Conservation (phyloP, 495 filamentous ascomycete genomes). For the Lindgomyces ingoldianus region DNA sequence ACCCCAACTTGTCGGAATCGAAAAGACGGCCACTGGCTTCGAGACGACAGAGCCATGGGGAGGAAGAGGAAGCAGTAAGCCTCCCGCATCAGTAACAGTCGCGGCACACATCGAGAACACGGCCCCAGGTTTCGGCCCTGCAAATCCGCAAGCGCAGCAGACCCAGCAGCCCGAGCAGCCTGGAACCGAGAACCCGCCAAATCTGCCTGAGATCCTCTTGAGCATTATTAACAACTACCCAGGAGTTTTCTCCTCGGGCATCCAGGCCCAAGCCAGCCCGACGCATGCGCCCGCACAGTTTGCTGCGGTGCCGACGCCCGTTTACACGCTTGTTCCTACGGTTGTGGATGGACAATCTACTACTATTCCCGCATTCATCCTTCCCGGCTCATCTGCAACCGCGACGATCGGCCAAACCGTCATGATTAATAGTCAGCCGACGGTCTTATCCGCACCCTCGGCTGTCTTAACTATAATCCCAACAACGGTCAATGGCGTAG, state of each 20-base stretch:
- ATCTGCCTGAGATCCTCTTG: neutral
- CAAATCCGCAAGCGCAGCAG: conserved; percentile 1
- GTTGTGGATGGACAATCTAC: neutral
- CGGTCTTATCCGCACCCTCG: conserved; percentile 5
- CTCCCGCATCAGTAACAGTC: too few relatives aligned
- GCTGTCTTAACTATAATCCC: conserved; percentile 10
- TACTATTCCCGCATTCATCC: conserved; percentile 10
- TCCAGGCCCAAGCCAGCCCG: neutral
- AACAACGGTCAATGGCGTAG: conserved; percentile 19
- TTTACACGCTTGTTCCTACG: conserved; percentile 13
- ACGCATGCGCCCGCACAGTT: neutral
- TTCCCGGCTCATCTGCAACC: conserved; percentile 7
- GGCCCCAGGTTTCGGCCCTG: neutral
- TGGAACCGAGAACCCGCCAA: neutral
- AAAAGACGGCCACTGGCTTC: neutral
- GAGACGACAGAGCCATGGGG: conserved; percentile 2
- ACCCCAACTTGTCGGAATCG: neutral
- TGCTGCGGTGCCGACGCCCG: neutral
- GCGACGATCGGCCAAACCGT: conserved; percentile 13
- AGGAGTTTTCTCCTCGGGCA: neutral
- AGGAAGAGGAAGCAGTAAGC: neutral
- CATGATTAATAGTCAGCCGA: neutral
- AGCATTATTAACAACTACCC: conserved; percentile 16
- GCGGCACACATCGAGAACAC: neutral
- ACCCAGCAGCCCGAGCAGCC: neutral